These are phyloP conservation scores for Balamuthia mandrillaris DNA, from an alignment of 208 protist species.

Conservation along the genomic window DNA sequence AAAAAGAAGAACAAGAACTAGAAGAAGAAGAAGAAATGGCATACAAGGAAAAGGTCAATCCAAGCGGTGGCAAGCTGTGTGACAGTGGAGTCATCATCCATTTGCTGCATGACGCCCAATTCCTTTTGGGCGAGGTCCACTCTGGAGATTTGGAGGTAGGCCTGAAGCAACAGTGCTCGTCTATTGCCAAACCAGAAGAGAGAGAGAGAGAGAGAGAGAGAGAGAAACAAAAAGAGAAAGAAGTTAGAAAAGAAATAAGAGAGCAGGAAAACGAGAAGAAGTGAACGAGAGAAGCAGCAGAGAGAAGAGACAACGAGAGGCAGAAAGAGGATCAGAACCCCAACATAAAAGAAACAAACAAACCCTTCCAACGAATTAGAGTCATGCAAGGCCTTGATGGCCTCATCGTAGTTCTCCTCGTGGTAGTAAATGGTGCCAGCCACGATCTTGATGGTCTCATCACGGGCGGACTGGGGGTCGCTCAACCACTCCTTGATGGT, in stretches of 20 bases:
- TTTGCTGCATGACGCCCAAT: conserved; percentile 44
- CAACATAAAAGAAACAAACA: neutral
- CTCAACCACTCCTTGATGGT: conserved; percentile 49
- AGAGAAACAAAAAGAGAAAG: too few relatives aligned
- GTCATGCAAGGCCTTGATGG: conserved; percentile 40
- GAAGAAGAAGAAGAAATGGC: neutral
- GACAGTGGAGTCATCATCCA: conserved; percentile 58
- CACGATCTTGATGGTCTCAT: conserved; percentile 46
- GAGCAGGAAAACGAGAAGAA: neutral
- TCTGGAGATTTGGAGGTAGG: conserved; percentile 45
- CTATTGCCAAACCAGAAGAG: neutral
- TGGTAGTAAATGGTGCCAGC: conserved; percentile 49
- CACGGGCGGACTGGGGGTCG: conserved; percentile 19
- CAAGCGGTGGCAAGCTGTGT: conserved; percentile 55
- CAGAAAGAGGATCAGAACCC: neutral
- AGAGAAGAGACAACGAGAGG: neutral
- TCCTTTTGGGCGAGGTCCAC: conserved; percentile 54
- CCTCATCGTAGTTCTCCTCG: conserved; percentile 49
- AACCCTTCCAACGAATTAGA: conserved; percentile 51
- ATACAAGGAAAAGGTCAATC: conserved; percentile 31
- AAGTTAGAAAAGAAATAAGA: neutral
- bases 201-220: too few relatives aligned
- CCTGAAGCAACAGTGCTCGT: conserved; percentile 33
- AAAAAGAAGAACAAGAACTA: neutral
- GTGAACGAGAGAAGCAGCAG: neutral